Conservation (phyloP, 257 asterid genomes). For the Misopates orontium region DNA sequence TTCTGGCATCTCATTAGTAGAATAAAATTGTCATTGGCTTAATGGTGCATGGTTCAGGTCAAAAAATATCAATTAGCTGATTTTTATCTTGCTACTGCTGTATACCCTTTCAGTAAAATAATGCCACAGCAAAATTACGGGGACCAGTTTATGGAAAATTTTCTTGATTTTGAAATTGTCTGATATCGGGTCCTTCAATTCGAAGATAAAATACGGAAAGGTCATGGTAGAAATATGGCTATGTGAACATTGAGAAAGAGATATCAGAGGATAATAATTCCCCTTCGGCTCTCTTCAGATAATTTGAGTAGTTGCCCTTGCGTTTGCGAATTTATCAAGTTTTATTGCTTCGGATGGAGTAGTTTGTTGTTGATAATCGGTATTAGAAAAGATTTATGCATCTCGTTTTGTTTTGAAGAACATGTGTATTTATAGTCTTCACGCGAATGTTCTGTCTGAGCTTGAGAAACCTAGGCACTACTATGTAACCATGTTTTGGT, state of each 20-base stretch:
- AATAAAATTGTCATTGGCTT: neutral
- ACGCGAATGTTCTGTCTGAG: no score
- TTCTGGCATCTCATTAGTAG: constrained; percentile 1
- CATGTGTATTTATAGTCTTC: no score
- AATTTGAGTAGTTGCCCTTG: neutral
- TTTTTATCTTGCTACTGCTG: neutral
- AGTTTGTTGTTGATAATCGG: no score
- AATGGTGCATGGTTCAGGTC: neutral
- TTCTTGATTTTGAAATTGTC: neutral
- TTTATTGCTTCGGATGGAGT: no score
- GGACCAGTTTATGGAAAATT: neutral
- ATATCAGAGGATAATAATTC: neutral
- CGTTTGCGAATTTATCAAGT: no score
- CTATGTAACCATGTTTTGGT: no score
- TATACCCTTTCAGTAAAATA: neutral
- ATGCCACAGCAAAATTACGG: neutral
- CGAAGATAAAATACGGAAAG: constrained; percentile 1
- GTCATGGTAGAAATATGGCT: neutral
- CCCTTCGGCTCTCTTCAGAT: neutral
- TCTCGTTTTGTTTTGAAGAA: no score
- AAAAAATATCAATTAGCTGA: neutral
- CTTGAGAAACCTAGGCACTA: no score
- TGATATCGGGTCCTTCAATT: constrained; percentile 5
- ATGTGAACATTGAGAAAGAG: neutral
- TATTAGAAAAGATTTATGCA: no score